These are phyloP conservation scores for Trichoderma sp. DNA, from an alignment of 2,329 filamentous ascomycete genomes.

Conservation along the genomic window DNA sequence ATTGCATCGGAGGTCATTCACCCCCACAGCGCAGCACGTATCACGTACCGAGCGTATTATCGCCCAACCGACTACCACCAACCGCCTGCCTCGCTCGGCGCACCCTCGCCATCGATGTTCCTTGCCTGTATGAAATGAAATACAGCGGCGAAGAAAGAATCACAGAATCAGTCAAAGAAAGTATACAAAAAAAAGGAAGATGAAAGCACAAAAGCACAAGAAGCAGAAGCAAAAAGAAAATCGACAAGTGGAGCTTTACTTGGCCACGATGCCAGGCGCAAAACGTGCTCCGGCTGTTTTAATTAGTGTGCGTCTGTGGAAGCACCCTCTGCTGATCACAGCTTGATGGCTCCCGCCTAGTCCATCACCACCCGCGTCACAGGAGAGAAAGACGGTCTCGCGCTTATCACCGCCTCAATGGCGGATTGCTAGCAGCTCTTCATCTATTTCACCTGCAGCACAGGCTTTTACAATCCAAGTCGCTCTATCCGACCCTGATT, in stretches of 20 bases:
- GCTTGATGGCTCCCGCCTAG: conserved; percentile 5
- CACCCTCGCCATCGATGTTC: background rate
- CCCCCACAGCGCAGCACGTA: conserved; percentile 21
- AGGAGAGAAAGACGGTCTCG: background rate
- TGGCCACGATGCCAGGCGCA: background rate
- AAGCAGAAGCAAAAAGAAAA: background rate
- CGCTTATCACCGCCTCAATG: background rate
- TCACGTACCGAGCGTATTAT: conserved; percentile 11
- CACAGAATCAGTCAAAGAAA: background rate
- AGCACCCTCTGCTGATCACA: conserved; percentile 23
- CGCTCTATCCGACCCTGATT: background rate
- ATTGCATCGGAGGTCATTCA: conserved; percentile 10
- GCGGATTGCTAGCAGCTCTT: background rate
- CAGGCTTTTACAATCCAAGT: background rate
- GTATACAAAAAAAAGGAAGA: background rate
- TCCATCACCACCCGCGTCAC: background rate
- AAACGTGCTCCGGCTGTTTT: conserved; percentile 12
- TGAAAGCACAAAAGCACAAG: background rate
- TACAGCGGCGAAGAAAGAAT: background rate
- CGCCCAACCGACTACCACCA: conserved; percentile 26
- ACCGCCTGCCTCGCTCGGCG: conserved; percentile 19
- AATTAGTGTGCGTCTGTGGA: conserved; percentile 19
- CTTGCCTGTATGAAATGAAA: background rate
- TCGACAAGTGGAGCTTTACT: background rate
- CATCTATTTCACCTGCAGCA: background rate